These are phyloP conservation scores for Neospora caninum DNA, from an alignment of 169 alveolate genomes.

Conservation along the genomic window DNA sequence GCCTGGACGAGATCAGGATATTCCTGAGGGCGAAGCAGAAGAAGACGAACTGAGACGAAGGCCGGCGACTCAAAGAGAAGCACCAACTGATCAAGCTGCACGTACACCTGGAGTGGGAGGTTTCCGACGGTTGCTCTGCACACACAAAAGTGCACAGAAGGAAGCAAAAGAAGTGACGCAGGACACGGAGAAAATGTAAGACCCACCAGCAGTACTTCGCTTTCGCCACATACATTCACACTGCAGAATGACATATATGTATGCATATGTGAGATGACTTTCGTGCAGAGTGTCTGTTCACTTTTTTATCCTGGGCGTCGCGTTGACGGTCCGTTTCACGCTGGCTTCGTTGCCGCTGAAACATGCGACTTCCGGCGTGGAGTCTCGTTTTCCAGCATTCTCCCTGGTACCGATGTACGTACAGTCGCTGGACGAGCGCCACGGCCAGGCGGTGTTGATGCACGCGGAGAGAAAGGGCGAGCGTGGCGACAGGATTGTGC, in stretches of 20 bases:
- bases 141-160: background rate
- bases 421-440: background rate
- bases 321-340: too few relatives aligned
- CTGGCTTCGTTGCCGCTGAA: too few relatives aligned
- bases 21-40: background rate
- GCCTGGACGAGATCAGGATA: constrained; percentile 9
- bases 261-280: too few relatives aligned
- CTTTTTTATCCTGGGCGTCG: too few relatives aligned
- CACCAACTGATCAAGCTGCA: background rate
- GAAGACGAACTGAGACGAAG: background rate
- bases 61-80: constrained; percentile 23
- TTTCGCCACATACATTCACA: too few relatives aligned
- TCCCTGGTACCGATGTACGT: background rate
- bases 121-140: background rate
- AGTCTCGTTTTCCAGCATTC: too few relatives aligned
- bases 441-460: constrained; percentile 19
- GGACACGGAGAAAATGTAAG: too few relatives aligned
- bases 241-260: too few relatives aligned
- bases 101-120: background rate
- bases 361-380: too few relatives aligned
- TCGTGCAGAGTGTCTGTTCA: too few relatives aligned
- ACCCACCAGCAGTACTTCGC: too few relatives aligned
- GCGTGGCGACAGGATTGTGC: constrained; percentile 20
- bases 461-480: constrained; percentile 15
- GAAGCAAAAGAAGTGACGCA: background rate